Evolutionary conservation across 2,329 filamentous ascomycete genomes (phyloP).

Genomic region (Alternaria dauci): DNA sequence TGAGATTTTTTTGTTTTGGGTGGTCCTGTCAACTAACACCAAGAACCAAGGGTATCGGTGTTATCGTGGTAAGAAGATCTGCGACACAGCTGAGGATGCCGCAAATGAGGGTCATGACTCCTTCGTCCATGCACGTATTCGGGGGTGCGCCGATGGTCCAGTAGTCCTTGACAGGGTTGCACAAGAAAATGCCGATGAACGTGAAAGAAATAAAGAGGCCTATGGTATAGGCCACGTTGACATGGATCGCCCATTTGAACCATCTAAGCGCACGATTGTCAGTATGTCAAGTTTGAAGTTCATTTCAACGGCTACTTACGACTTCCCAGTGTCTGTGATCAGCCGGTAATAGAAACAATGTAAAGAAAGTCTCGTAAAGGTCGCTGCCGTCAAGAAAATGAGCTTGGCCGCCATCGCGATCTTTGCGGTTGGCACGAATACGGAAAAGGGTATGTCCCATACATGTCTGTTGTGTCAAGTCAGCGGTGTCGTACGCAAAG

Average conservation of each 20-base stretch:
- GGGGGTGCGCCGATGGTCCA: constrained; percentile 50
- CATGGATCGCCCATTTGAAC: constrained; percentile 54
- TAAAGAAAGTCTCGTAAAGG: constrained; percentile 55
- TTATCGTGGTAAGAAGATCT: constrained; percentile 53
- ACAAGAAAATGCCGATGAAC: constrained; percentile 50
- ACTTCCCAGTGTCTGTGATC: constrained; percentile 50
- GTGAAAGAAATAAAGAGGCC: constrained; percentile 51
- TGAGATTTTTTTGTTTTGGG: background rate
- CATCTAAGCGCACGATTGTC: constrained; percentile 16
- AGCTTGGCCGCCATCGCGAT: constrained; percentile 55
- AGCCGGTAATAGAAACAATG: constrained; percentile 59
- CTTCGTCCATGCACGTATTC: constrained; percentile 53
- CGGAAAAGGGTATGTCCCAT: constrained; percentile 50
- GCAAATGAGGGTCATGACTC: constrained; percentile 47
- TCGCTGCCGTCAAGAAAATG: constrained; percentile 53
- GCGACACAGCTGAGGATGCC: constrained; percentile 56
- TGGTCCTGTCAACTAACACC: constrained; percentile 24
- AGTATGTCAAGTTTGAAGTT: background rate
- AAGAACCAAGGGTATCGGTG: constrained; percentile 56
- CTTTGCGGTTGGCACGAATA: constrained; percentile 39
- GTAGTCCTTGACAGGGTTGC: constrained; percentile 54
- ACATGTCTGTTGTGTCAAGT: constrained; percentile 47
- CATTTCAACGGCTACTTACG: background rate
- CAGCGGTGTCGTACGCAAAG: background rate
- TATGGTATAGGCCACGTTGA: constrained; percentile 49